Evolutionary conservation across 208 protist genomes (phyloP).

Genomic region (Naegleria lovaniensis): DNA sequence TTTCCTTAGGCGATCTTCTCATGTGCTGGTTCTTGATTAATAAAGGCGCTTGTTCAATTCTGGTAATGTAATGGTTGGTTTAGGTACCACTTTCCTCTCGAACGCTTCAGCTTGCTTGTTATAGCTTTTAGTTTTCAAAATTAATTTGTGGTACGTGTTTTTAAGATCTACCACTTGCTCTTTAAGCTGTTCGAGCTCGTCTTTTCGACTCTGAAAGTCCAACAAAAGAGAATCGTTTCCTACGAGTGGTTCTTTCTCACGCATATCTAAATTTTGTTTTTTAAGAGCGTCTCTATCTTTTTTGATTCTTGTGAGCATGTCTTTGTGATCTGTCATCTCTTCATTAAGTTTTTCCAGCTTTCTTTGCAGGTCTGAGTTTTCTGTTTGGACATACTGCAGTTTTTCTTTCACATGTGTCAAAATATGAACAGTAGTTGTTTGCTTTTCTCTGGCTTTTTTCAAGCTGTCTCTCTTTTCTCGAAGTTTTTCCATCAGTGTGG

Average conservation of each 20-base stretch:
- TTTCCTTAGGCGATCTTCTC: too few species aligned
- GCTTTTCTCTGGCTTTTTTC: conserved; percentile 84
- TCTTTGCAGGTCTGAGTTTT: conserved; percentile 74
- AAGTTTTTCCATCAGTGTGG: conserved; percentile 95
- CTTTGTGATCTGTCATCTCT: conserved; percentile 66
- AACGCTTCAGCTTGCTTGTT: background rate
- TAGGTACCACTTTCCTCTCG: background rate
- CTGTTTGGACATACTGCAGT: conserved; percentile 83
- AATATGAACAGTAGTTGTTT: conserved; percentile 90
- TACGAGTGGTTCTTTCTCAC: conserved; percentile 81
- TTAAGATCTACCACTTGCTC: conserved; percentile 43
- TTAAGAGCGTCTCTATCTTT: conserved; percentile 71
- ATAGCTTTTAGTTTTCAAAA: background rate
- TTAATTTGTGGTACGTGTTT: background rate
- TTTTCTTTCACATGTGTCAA: conserved; percentile 96
- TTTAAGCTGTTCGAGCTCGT: conserved; percentile 56
- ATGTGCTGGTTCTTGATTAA: too few species aligned
- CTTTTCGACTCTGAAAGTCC: conserved; percentile 85
- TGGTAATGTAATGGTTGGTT: background rate
- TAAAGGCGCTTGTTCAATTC: background rate
- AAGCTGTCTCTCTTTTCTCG: conserved; percentile 96
- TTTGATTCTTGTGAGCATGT: conserved; percentile 81
- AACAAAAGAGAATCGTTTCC: conserved; percentile 80
- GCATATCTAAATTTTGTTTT: conserved; percentile 72
- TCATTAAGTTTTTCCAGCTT: conserved; percentile 78